Conservation (phyloP, 176 grass and related monocot genomes). For the Oryza punctata region DNA sequence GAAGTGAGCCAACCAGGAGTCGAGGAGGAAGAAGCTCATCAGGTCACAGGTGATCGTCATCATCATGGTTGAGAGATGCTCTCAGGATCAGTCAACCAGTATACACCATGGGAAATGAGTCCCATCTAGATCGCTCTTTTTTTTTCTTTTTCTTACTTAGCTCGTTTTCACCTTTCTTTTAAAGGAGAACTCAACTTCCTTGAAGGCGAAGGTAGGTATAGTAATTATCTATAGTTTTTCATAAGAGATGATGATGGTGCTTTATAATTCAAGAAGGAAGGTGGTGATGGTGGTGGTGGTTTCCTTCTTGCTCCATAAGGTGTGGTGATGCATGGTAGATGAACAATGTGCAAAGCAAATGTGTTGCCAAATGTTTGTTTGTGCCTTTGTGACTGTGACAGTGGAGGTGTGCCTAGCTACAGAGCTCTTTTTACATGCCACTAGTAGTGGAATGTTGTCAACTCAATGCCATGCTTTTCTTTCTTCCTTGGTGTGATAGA, state of each 20-base stretch:
- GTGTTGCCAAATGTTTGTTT: neutral
- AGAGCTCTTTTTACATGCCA: neutral
- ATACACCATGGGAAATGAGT: slow-evolving; percentile 27
- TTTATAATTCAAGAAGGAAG: slow-evolving; percentile 12
- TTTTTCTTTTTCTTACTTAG: neutral
- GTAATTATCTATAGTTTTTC: slow-evolving; percentile 41
- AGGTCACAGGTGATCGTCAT: slow-evolving; percentile 13
- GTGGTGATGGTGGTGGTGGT: neutral
- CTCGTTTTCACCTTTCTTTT: slow-evolving; percentile 36
- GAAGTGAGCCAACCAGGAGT: neutral
- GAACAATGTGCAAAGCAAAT: slow-evolving; percentile 17
- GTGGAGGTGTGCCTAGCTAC: neutral
- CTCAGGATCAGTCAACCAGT: neutral
- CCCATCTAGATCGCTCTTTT: slow-evolving; percentile 20
- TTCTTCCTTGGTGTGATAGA: neutral
- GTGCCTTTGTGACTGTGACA: neutral
- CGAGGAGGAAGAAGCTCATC: neutral
- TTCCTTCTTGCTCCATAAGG: neutral
- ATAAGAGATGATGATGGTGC: slow-evolving; percentile 29
- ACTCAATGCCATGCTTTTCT: neutral
- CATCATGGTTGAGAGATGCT: slow-evolving; percentile 1
- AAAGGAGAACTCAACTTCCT: slow-evolving; percentile 35
- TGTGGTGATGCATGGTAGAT: neutral
- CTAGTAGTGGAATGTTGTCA: neutral
- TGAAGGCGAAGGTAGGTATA: slow-evolving; percentile 44